phyloP scores from a whole-genome alignment of 2,329 filamentous ascomycete species.

The Allantophomopsis cytisporea region DNA sequence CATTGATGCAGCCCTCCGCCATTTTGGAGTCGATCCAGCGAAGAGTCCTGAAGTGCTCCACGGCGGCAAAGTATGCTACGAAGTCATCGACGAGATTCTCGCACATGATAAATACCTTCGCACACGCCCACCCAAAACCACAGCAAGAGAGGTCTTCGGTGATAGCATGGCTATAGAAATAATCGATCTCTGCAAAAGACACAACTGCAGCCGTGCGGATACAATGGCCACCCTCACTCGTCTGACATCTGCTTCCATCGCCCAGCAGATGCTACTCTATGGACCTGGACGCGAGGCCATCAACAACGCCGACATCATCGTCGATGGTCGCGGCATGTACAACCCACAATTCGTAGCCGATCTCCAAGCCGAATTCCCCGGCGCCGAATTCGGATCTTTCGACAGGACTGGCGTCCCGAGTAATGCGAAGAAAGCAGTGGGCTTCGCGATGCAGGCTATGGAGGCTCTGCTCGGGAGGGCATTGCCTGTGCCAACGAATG shows the following conservation, averaged over 20 bases:
- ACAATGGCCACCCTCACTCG: conserved; percentile 17
- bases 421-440: conserved; percentile 19
- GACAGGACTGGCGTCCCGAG: conserved; percentile 18
- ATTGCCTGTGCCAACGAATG: conserved; percentile 16
- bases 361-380: conserved; percentile 15
- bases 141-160: conserved; percentile 17
- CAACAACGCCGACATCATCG: conserved; percentile 15
- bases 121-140: conserved; percentile 16
- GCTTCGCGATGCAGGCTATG: conserved; percentile 21
- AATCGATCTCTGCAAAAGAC: conserved; percentile 12
- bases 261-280: conserved; percentile 16
- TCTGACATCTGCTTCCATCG: conserved; percentile 18
- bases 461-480: conserved; percentile 19
- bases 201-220: conserved; percentile 13
- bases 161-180: conserved; percentile 16
- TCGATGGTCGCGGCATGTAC: conserved; percentile 16
- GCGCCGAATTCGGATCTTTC: conserved; percentile 13
- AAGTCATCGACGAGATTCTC: conserved; percentile 16
- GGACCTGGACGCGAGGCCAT: conserved; percentile 15
- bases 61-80: conserved; percentile 16
- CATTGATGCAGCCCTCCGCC: conserved; percentile 16
- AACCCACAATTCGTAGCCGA: conserved; percentile 16
- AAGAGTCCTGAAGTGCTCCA: conserved; percentile 11
- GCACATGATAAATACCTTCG: conserved; percentile 13
- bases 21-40: conserved; percentile 12